Conservation (phyloP, 176 grass and related monocot genomes). For the Oryza meyeriana region DNA sequence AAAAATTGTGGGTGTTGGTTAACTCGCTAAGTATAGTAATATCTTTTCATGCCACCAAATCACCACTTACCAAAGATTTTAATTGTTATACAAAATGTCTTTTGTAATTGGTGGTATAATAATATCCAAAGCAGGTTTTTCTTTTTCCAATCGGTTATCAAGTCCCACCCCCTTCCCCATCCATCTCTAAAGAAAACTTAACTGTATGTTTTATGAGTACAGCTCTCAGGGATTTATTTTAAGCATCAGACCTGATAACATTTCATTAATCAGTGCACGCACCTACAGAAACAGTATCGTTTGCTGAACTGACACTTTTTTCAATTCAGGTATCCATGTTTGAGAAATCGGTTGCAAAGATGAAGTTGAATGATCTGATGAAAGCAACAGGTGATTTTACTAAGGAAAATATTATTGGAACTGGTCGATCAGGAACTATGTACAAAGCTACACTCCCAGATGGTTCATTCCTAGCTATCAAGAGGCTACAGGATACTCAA, state of each 20-base stretch:
- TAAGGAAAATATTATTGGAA: constrained; percentile 82
- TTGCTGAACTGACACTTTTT: constrained; percentile 17
- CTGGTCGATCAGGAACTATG: constrained; percentile 65
- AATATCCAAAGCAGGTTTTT: background rate
- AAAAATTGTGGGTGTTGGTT: background rate
- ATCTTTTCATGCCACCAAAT: background rate
- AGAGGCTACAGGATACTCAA: constrained; percentile 82
- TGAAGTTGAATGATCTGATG: constrained; percentile 88
- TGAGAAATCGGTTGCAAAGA: constrained; percentile 89
- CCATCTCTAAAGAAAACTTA: background rate
- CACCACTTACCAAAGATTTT: background rate
- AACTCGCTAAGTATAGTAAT: background rate
- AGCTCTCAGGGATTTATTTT: background rate
- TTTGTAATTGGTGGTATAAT: background rate
- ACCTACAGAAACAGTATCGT: background rate
- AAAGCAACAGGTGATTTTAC: constrained; percentile 86
- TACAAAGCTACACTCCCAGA: constrained; percentile 85
- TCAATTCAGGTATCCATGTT: constrained; percentile 81
- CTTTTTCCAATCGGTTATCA: background rate
- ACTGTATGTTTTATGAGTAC: background rate
- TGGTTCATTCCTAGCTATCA: constrained; percentile 84
- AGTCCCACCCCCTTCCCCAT: background rate
- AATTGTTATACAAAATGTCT: background rate
- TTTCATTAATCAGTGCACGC: background rate
- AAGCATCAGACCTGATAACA: background rate